These are phyloP conservation scores for peach (Prunus persica) DNA, from an alignment of 306 rosid species.

Conservation along the genomic window DNA sequence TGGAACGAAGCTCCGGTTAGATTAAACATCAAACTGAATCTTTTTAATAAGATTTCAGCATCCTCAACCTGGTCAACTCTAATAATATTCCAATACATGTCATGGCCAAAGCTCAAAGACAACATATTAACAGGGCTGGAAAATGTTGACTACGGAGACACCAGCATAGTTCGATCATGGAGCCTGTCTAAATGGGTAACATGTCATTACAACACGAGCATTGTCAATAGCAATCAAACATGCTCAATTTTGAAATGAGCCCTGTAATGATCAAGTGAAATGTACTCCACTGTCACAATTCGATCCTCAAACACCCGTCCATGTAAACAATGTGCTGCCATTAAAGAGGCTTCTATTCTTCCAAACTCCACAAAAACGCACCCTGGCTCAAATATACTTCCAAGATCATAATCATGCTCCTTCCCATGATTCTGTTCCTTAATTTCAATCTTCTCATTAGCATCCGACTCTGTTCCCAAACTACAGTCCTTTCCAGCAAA, in stretches of 20 bases:
- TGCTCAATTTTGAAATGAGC: constrained; percentile 55
- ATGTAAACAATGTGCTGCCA: constrained; percentile 77
- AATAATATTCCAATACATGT: not conserved
- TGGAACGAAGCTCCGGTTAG: not conserved
- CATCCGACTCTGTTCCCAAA: constrained; percentile 32
- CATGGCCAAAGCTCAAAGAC: not conserved
- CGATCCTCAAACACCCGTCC: constrained; percentile 70
- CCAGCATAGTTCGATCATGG: not conserved
- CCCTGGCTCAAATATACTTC: constrained; percentile 47
- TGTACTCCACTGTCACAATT: constrained; percentile 62
- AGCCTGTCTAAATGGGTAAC: constrained; percentile 4
- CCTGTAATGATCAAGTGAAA: constrained; percentile 45
- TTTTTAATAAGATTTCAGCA: not conserved
- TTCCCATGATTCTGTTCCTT: constrained; percentile 25
- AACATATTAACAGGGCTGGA: not conserved
- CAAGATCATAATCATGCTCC: constrained; percentile 27
- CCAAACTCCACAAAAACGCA: constrained; percentile 79
- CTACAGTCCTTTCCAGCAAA: constrained; percentile 20
- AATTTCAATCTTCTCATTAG: constrained; percentile 15
- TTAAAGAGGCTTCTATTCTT: constrained; percentile 66
- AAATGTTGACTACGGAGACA: not conserved
- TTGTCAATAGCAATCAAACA: not conserved
- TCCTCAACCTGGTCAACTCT: not conserved
- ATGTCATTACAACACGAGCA: not conserved
- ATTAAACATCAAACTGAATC: not conserved